Evolutionary conservation across 306 rosid genomes (phyloP).

Genomic region (Sesbania bispinosa): DNA sequence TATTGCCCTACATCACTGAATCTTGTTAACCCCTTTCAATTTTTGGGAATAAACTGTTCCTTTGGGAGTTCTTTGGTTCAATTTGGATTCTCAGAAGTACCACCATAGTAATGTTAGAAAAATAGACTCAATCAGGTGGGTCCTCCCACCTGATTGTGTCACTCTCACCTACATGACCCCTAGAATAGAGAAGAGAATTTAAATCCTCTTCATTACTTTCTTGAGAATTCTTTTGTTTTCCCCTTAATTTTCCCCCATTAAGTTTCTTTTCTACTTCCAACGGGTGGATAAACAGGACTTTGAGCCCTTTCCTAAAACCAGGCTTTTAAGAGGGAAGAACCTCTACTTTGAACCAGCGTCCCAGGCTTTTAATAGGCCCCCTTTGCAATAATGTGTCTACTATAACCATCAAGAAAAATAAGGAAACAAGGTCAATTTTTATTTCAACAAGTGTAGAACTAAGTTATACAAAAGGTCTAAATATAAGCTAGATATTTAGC

Average conservation of each 20-base stretch:
- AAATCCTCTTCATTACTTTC: background rate
- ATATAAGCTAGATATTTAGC: slow-evolving; percentile 13
- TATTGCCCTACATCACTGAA: background rate
- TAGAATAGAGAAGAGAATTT: background rate
- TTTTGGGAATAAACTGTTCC: background rate
- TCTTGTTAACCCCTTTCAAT: background rate
- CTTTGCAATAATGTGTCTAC: background rate
- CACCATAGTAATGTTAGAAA: background rate
- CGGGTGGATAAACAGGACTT: background rate
- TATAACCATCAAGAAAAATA: background rate
- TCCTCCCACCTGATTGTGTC: background rate
- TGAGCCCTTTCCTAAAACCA: background rate
- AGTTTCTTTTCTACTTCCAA: slow-evolving; percentile 1
- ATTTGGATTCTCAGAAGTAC: background rate
- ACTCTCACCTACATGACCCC: background rate
- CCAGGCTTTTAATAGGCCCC: background rate
- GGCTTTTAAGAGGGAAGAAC: background rate
- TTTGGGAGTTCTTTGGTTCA: background rate
- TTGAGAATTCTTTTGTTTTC: background rate
- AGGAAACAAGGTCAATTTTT: background rate
- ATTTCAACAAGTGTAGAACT: background rate
- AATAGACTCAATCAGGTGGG: background rate
- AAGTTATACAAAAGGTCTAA: slow-evolving; percentile 23
- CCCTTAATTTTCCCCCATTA: background rate
- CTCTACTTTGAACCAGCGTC: background rate